Evolutionary conservation across 228 moss, liverwort and hornwort species (phyloP), one percentile per base, ranked within the genome.

Genomic region (Sphagnum fallax): DNA sequence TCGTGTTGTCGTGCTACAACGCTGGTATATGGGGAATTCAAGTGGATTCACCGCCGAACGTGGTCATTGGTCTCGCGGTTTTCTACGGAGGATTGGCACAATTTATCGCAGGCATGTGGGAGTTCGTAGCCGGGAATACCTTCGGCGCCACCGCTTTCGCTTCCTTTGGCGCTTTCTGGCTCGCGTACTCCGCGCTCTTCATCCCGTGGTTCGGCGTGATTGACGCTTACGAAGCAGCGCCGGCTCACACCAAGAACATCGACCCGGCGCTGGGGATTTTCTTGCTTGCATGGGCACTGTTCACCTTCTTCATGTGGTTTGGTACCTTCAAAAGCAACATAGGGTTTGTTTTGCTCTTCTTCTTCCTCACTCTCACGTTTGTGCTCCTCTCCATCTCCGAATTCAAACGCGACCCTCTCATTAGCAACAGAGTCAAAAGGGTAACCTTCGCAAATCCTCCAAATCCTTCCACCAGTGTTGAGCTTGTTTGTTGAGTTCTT

Each of bases 41-140:
- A 15, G 61, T 74, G 52, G 51, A 77, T 8, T 80, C 86, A 18
- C 86, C 86, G 1, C 65, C 74, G 0, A 78, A 80, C 57, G 80
- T 76, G 0, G 69, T 90, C 6, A 55, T 77, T 0, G 92, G 92
- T 52, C 70, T 92, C 10, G 84, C 88, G 5, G 48, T 84, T 65
- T 80, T 84, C 47, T 90, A 90, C 53, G 85, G 88, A 16, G 92
- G 90, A 8, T 49, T 92, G 4, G 79, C 79, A 4, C 90, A 88
- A 47, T 51, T 88, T 8, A 70, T 92, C 18, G 88, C 92, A 4
- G 86, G 86, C 11, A 92, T 92, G 90, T 90, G 90, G 90, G 92
- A 88, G 72, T 88, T 92, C 73, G 75, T 59, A 69, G 73, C 80
- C 52, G 86, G 79, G 0, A 87, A 79, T 67, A 82, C 86, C 1